Evolutionary conservation across 805 yeast genomes (phyloP).

Genomic region (Limtongozyma cylindracea): DNA sequence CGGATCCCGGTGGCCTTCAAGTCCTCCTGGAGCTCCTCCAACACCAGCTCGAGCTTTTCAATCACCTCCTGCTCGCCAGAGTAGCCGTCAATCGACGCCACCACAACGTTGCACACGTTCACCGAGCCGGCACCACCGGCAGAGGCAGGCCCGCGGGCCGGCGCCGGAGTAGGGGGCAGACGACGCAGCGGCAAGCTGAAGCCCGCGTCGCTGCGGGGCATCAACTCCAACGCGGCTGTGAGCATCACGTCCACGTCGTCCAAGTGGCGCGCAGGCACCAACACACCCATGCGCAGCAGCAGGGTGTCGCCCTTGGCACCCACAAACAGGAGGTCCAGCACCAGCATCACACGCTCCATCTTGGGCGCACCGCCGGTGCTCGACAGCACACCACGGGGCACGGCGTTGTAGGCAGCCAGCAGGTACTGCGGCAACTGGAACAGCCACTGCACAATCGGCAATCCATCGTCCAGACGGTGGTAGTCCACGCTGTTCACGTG

Average conservation of each 20-base stretch:
- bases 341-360: constrained; percentile 52
- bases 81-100: constrained; percentile 53
- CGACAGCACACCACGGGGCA: too few relatives aligned
- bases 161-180: too few relatives aligned
- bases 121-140: constrained; percentile 9
- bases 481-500: constrained; percentile 46
- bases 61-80: constrained; percentile 44
- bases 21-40: constrained; percentile 47
- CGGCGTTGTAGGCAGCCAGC: too few relatives aligned
- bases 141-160: too few relatives aligned
- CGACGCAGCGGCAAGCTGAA: constrained; percentile 10
- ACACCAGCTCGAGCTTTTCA: constrained; percentile 31
- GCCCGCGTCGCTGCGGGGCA: constrained; percentile 23
- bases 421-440: constrained; percentile 58
- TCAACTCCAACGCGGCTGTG: constrained; percentile 43
- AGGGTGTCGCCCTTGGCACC: constrained; percentile 41
- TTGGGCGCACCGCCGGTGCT: constrained; percentile 32
- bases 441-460: constrained; percentile 68
- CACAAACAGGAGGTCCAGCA: constrained; percentile 73
- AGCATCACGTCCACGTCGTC: constrained; percentile 81
- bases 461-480: constrained; percentile 12
- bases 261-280: constrained; percentile 56
- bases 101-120: constrained; percentile 66
- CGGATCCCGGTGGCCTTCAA: constrained; percentile 53
- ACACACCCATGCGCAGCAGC: constrained; percentile 63